Evolutionary conservation across 805 yeast species (phyloP), one percentile per base, ranked within the genome.

Genomic region (Debaryomyces maramus): DNA sequence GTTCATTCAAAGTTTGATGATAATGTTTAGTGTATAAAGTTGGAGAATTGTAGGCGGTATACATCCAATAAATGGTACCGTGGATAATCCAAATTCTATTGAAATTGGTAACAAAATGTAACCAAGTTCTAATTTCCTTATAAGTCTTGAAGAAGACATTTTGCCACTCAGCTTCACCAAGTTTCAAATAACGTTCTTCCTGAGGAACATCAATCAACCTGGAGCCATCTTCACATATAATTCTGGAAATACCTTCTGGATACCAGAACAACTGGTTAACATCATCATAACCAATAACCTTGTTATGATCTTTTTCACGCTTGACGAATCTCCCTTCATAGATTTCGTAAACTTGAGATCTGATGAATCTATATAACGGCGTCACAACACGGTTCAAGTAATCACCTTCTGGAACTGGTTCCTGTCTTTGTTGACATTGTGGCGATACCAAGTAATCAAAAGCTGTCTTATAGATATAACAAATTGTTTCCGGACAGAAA

Each of bases 231-330:
- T 85, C 93, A 56, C 91, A 79, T 36, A 84, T 78, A 55, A 93
- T 90, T 68, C 93, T 84, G 44, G 95, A 83, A 50, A 93, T 86
- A 77, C 99, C 99, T 71, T 95, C 98, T 34, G 98, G 97, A 70
- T 95, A 93, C 99, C 99, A 93, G 72, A 95, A 93, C 55, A 93
- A 77, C 75, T 93, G 99, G 68, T 93, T 93, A 45, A 93, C 95
- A 74, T 93, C 99, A 73, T 93, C 99, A 65, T 93, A 93, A 65
- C 99, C 95, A 56, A 86, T 77, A 48, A 86, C 72, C 50, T 80
- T 72, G 68, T 83, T 83, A 67, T 86, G 95, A 63, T 86, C 95
- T 60, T 72, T 81, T 72, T 86, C 93, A 70, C 95, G 83, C 65
- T 85, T 85, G 45, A 85, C 83, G 53, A 77, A 85, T 66, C 88